These are phyloP conservation scores for Rickenella mellea DNA, from an alignment of 768 basidiomycete genomes.

Conservation along the genomic window DNA sequence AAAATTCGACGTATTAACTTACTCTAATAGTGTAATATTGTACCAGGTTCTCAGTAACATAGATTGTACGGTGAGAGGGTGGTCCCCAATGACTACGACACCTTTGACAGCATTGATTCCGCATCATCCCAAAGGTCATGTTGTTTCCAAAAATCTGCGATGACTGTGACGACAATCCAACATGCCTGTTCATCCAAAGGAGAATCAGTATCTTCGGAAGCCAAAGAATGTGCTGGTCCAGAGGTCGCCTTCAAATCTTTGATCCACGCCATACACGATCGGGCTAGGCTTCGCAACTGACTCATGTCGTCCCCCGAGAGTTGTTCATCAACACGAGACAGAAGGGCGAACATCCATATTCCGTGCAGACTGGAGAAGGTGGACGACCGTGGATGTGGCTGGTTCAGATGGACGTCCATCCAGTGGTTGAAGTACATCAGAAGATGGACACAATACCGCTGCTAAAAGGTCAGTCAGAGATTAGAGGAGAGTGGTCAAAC, in stretches of 20 bases:
- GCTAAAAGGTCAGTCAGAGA: conserved; percentile 2
- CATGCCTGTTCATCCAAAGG: conserved; percentile 39
- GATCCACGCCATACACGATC: conserved; percentile 53
- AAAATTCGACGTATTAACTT: not conserved
- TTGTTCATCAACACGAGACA: conserved; percentile 59
- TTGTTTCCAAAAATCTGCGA: conserved; percentile 70
- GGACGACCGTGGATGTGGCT: conserved; percentile 55
- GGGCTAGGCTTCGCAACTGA: conserved; percentile 64
- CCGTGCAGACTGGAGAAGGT: too few species aligned
- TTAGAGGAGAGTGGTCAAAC: conserved; percentile 10
- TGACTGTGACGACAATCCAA: conserved; percentile 63
- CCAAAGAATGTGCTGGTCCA: conserved; percentile 1
- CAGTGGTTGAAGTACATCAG: conserved; percentile 81
- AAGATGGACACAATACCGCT: conserved; percentile 67
- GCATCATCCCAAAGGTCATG: conserved; percentile 75
- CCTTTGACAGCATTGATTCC: conserved; percentile 35
- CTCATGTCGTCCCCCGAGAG: conserved; percentile 71
- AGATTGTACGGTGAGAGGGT: too few species aligned
- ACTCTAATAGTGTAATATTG: not conserved
- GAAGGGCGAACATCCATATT: conserved; percentile 74
- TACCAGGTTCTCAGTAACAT: too few species aligned
- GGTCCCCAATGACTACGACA: not conserved
- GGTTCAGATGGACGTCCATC: conserved; percentile 48
- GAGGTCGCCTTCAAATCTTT: conserved; percentile 18
- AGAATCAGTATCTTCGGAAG: conserved; percentile 14